Conservation (phyloP, 2,329 filamentous ascomycete genomes). For the Penicillium digitatum region DNA sequence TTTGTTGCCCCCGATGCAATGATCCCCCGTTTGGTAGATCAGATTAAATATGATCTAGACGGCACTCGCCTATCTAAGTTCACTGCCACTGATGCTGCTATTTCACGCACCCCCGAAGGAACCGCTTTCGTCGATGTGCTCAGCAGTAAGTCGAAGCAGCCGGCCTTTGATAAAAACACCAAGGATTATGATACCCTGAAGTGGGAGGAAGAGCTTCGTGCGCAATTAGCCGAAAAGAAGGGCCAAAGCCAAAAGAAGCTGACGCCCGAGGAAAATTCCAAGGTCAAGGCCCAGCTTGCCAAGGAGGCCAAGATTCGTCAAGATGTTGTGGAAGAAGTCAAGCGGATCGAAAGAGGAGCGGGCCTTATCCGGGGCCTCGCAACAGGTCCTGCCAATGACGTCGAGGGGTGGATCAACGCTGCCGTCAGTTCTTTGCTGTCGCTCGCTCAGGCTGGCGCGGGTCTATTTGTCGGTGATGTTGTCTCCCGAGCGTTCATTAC, state of each 20-base stretch:
- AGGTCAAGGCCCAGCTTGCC: conserved; percentile 82
- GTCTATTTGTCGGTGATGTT: conserved; percentile 73
- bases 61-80: conserved; percentile 65
- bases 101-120: conserved; percentile 85
- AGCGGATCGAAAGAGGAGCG: conserved; percentile 73
- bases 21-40: conserved; percentile 68
- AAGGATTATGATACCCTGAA: conserved; percentile 96
- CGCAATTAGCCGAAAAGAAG: conserved; percentile 88
- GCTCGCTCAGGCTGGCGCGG: conserved; percentile 70
- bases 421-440: conserved; percentile 69
- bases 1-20: conserved; percentile 87
- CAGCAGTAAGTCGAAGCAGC: conserved; percentile 69
- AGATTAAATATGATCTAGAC: conserved; percentile 71
- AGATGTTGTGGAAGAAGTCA: conserved; percentile 65
- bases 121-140: conserved; percentile 87
- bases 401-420: conserved; percentile 79
- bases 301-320: conserved; percentile 79
- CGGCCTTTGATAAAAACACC: conserved; percentile 75
- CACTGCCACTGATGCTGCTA: conserved; percentile 84
- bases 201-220: conserved; percentile 90
- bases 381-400: conserved; percentile 82
- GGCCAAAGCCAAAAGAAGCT: conserved; percentile 81
- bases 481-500: conserved; percentile 74
- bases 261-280: conserved; percentile 79
- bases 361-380: conserved; percentile 81